Base-by-base conservation (phyloP, 441 rosid species). In the Adansonia grandidieri region DNA sequence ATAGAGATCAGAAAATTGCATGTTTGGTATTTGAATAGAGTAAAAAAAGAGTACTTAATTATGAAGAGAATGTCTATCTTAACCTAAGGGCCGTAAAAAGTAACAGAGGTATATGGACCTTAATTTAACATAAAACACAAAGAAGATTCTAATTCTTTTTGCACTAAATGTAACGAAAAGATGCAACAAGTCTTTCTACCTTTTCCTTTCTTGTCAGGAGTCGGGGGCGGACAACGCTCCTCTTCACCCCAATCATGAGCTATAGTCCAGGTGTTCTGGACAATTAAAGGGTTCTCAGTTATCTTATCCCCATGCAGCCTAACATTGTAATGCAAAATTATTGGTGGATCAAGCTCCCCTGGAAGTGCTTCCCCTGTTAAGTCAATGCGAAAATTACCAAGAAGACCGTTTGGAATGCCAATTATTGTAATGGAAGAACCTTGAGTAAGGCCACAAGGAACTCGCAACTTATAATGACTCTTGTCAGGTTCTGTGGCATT, bases 311-410 rank as follows among this genome's bases (percentile, higher is more conserved):
- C 99, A 71, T 85, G 93, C 75, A 94, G 97, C 92, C 99, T 93
- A 47, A 92, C 96, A 83, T 93, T 96, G 83, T 94, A 94, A 85
- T 96, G 99, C 79, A 93, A 81, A 81, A 96, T 82, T 77, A 96
- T 85, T 10, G 99, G 99, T 45, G 99, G 99, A 82, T 96, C 94
- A 77, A 97, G 98, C 89, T 94, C 99, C 86, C 98, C 98, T 6
- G 98, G 97, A 62, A 96, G 93, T 65, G 92, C 87, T 85, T 92
- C 97, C 78, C 99, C 99, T 1, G 96, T 87, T 79, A 96, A 81
- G 80, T 96, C 98, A 78, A 96, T 88, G 75, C 88, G 88, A 78
- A 96, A 92, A 82, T 89, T 90, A 32, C 98, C 98, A 73, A 90
- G 91, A 87, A 96, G 95, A 79, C 97, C 98, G 81, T 86, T 81